Conservation (phyloP, 495 filamentous ascomycete species). For the Thermochaetoides thermophila region DNA sequence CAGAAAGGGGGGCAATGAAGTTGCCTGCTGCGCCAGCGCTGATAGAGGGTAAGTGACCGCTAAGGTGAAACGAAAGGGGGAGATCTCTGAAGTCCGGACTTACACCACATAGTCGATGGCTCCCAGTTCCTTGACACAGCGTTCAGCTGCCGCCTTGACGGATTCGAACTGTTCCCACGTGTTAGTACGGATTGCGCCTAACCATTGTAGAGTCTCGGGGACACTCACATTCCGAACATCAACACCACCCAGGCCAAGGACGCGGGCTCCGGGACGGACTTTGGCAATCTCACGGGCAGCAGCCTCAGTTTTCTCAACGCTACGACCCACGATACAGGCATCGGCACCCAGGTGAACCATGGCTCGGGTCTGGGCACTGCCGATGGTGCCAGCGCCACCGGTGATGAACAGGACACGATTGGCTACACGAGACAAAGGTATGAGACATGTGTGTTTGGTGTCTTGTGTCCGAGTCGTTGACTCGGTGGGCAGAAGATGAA, state of each 20-base stretch:
- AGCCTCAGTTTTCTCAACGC: conserved; percentile 71
- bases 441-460: background rate
- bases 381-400: conserved; percentile 85
- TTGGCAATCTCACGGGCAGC: conserved; percentile 70
- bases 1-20: conserved; percentile 77
- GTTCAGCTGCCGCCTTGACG: conserved; percentile 57
- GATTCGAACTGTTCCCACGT: conserved; percentile 41
- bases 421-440: conserved; percentile 27
- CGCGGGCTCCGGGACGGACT: conserved; percentile 59
- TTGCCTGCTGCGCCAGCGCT: conserved; percentile 94
- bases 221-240: conserved; percentile 54
- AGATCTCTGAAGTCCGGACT: too few species aligned
- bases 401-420: conserved; percentile 93
- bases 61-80: too few species aligned
- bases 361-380: conserved; percentile 82
- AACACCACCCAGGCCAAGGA: conserved; percentile 68
- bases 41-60: conserved; percentile 5
- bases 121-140: conserved; percentile 68
- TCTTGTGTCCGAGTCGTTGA: too few species aligned
- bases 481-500: too few species aligned
- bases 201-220: too few species aligned
- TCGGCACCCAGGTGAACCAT: conserved; percentile 83
- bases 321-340: conserved; percentile 85
- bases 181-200: too few species aligned
- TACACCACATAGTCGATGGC: conserved; percentile 90